These are phyloP conservation scores for Exutisphaerella laricina DNA, from an alignment of 2,329 filamentous ascomycete species.

Conservation along the genomic window DNA sequence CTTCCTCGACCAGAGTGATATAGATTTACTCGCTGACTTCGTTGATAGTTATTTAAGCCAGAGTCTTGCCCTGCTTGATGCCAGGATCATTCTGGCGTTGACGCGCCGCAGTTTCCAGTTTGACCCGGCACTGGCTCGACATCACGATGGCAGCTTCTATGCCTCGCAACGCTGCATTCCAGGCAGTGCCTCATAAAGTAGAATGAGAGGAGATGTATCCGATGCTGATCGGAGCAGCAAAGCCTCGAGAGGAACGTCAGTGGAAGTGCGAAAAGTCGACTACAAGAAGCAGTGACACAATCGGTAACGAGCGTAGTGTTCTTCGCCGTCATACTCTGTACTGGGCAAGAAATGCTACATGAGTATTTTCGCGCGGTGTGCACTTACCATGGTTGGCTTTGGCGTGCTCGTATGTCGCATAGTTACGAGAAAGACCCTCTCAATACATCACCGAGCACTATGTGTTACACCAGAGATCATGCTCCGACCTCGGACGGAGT, in stretches of 20 bases:
- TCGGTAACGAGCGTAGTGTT: no score
- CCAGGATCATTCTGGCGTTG: slow-evolving; percentile 46
- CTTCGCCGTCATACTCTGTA: no score
- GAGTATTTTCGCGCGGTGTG: no score
- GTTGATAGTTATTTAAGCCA: slow-evolving; percentile 46
- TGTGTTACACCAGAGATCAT: no score
- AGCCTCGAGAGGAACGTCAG: slow-evolving; percentile 31
- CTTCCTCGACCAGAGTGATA: neutral
- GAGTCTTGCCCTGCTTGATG: slow-evolving; percentile 48
- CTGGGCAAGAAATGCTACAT: no score
- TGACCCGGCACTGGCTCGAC: slow-evolving; percentile 32
- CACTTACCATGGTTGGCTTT: no score
- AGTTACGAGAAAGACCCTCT: no score
- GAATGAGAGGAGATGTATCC: slow-evolving; percentile 29
- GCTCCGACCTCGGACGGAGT: no score
- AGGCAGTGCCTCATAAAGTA: slow-evolving; percentile 22
- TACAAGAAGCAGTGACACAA: neutral
- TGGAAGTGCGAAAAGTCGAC: slow-evolving; percentile 7
- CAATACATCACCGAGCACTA: no score
- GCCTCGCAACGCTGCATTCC: slow-evolving; percentile 20
- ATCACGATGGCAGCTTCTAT: slow-evolving; percentile 32
- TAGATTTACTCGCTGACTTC: neutral
- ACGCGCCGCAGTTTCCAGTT: slow-evolving; percentile 48
- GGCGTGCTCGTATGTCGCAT: no score
- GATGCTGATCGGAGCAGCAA: slow-evolving; percentile 25